phyloP scores from a whole-genome alignment of 192 early-diverging fungal genomes.

The Rhizophlyctis rosea region DNA sequence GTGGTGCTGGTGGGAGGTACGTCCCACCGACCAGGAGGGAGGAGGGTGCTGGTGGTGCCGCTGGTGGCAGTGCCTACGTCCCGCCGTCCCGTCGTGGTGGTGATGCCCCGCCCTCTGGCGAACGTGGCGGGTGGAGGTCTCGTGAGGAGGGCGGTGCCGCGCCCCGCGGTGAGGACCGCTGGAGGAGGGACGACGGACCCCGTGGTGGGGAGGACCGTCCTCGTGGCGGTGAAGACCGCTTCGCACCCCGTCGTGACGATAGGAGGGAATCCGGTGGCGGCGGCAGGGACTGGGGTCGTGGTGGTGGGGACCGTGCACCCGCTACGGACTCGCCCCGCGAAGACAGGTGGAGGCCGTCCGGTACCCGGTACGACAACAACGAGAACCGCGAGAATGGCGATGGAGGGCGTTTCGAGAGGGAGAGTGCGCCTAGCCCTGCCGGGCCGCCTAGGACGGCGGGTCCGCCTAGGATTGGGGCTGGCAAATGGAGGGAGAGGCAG shows the following conservation, averaged over 20 bases:
- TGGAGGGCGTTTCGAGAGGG: neutral
- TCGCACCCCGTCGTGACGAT: neutral
- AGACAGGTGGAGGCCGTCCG: neutral
- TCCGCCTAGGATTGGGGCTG: conserved; percentile 19
- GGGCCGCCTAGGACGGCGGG: conserved; percentile 1
- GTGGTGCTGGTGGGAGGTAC: conserved; percentile 15
- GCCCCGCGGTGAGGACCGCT: neutral
- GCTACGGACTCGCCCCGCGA: conserved; percentile 9
- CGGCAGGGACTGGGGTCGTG: neutral
- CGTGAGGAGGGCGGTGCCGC: neutral
- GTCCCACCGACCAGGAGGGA: conserved; percentile 17
- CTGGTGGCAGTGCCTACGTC: too few species aligned
- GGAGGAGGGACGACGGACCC: neutral
- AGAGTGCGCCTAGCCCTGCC: neutral
- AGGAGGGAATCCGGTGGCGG: neutral
- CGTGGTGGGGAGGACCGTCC: neutral
- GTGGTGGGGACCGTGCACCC: neutral
- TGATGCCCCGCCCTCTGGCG: too few species aligned
- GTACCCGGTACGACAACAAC: neutral
- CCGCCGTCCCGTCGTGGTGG: too few species aligned
- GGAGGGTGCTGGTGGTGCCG: conserved; percentile 11
- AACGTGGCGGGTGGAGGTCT: conserved; percentile 4
- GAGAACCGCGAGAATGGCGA: neutral
- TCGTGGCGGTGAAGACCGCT: neutral
- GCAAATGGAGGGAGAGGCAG: conserved; percentile 17